A percentile compares a stretch with the other conserved stretches of the same genome.
Evolutionary conservation across 768 basidiomycete genomes (phyloP).

Genomic region (Agrocybe chaxingu): DNA sequence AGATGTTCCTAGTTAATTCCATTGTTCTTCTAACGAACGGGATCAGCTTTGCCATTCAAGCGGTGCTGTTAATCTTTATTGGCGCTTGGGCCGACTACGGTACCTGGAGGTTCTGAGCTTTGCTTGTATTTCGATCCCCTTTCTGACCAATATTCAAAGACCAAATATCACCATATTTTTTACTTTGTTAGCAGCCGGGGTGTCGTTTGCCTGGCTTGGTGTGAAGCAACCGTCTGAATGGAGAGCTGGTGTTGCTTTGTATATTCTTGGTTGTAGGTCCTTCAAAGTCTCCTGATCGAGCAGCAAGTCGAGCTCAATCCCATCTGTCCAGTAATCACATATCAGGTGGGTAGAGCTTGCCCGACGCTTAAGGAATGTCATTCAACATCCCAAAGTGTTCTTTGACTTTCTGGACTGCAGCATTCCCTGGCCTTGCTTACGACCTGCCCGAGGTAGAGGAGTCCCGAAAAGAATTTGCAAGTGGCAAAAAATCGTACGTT

Average conservation of each 20-base stretch:
- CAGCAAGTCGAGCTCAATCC: constrained; percentile 4
- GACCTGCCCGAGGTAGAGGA: constrained; percentile 67
- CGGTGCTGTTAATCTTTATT: constrained; percentile 57
- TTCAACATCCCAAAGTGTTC: constrained; percentile 39
- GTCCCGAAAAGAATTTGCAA: constrained; percentile 37
- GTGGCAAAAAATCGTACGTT: constrained; percentile 46
- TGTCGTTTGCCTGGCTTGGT: constrained; percentile 78
- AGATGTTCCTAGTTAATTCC: constrained; percentile 53
- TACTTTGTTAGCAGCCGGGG: constrained; percentile 59
- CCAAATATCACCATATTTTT: constrained; percentile 79
- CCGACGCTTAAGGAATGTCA: not conserved
- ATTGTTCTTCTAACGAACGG: constrained; percentile 79
- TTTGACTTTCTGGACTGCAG: constrained; percentile 81
- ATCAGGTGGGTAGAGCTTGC: constrained; percentile 43
- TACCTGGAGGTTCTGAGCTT: constrained; percentile 54
- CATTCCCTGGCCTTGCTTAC: constrained; percentile 72
- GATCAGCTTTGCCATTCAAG: constrained; percentile 76
- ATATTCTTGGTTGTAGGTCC: constrained; percentile 59
- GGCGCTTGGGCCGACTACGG: constrained; percentile 85
- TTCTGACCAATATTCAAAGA: constrained; percentile 26
- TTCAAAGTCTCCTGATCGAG: not conserved
- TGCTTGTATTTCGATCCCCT: not conserved
- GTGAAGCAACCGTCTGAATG: constrained; percentile 64
- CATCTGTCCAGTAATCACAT: constrained; percentile 54
- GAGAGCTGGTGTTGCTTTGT: constrained; percentile 58